Base-by-base conservation (phyloP, 2,329 filamentous ascomycete species). In the Elsinoe necatrix region DNA sequence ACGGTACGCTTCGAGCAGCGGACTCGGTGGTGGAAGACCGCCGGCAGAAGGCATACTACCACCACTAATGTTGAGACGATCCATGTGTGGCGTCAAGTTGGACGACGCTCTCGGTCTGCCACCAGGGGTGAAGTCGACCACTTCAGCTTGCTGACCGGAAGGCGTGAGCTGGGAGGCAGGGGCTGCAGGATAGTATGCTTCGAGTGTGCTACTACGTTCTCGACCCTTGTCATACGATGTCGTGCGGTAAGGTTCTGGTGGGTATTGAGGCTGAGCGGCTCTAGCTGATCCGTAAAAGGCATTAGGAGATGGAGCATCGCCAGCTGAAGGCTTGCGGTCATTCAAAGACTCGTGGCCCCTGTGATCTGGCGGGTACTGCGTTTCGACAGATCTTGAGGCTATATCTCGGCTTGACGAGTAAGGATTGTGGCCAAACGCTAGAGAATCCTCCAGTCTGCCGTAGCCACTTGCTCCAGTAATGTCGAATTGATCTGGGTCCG, bases 1-100 rank as follows among this genome's bases (percentile, higher is more conserved):
- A 60, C 85, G 86, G 71, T 97, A 97, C 0, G 93, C 85, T 72
- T 97, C 92, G 1, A 95, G 81, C 51, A 97, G 77, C 0, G 92
- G 93, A 60, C 89, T 95, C 0, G 82, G 82, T 0, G 90, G 89
- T 1, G 89, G 80, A 43, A 77, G 68, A 18, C 67, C 68, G 37
- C 59, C 63, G 5, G 69, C 66, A 16, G 72, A 65, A 16, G 73
- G 59, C 56, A 74, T 69, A 21, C 72, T 72, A 58, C 72, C 72
- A 7, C 75, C 75, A 58, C 72, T 74, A 27, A 77, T 74, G 1
- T 74, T 76, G 23, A 77, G 68, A 47, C 73, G 68, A 54, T 75
- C 70, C 73, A 76, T 75, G 35, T 72, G 69, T 34, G 65, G 65
- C 6, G 63, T 65, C 21, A 76, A 63, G n/a, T 56, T 56, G 23